Base-by-base conservation (phyloP, 768 basidiomycete genomes). In the Cytidiella melzeri region DNA sequence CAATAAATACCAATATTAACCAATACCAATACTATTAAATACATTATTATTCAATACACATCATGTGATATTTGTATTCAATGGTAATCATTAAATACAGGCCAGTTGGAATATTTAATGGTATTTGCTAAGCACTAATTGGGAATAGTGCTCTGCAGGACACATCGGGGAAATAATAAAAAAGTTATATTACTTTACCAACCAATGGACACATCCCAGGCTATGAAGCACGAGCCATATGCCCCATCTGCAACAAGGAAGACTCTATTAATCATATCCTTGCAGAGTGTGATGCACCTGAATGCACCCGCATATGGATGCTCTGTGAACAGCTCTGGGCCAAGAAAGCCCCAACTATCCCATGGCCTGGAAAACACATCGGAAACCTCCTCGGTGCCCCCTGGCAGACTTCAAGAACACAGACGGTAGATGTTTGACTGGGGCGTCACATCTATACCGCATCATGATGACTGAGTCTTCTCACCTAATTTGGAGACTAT, bases 401-500 rank as follows among this genome's bases (percentile, higher is more conserved):
- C 30, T 34, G 30, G 30, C 30, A 7, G 30, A 34, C 30, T 34
- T 34, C 30, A 34, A 15, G 9, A 15, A 34, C 30, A 34, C 7
- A 7, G 25, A 30, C n/a, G 36, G 34, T 18, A 12, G 21, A 18
- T 3, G 10, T 11, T 15, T 18, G 20, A 19, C 24, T 5, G 51
- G 53, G 7, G 41, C 50, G 3, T 20, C 26, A 5, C 20, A 55
- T 15, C 49, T 58, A 1, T 48, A 43, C 0, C 46, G 42, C 15
- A 58, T 57, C 27, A 42, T 56, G 1, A 27, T 55, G 0, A 46
- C 55, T 0, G 53, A 58, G 23, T 36, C 55, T 0, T 41, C 50
- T 0, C 37, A 56, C 43, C 47, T 58, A 0, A 41, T 57, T 1
- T 57, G 55, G 59, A 41, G 38, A 2, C 15, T 57, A 1, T n/a